Conservation (phyloP, 1,284 basidiomycete species). For the Stereum hirsutum region DNA sequence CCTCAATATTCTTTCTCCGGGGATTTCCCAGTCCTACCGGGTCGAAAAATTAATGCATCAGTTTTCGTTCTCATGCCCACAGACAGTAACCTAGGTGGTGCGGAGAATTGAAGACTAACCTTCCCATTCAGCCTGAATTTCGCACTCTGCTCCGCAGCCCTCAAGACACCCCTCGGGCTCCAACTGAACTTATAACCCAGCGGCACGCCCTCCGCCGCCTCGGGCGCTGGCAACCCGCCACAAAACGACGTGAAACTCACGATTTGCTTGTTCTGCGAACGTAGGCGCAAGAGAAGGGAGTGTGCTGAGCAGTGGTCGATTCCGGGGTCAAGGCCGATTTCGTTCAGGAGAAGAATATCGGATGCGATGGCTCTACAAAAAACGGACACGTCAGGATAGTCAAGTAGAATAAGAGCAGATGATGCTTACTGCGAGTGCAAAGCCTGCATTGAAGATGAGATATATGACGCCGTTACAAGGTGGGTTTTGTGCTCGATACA, state of each 20-base stretch:
- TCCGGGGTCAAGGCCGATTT: conserved; percentile 94
- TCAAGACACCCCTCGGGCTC: conserved; percentile 85
- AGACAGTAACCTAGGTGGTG: neutral
- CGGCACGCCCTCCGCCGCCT: conserved; percentile 48
- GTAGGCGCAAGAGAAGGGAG: conserved; percentile 56
- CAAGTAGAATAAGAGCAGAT: neutral
- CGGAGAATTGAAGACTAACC: conserved; percentile 26
- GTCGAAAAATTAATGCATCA: too few relatives aligned
- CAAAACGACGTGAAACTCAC: conserved; percentile 89
- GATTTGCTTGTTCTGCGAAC: conserved; percentile 52
- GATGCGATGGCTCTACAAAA: conserved; percentile 50
- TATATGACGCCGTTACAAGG: conserved; percentile 90
- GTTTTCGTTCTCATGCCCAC: neutral
- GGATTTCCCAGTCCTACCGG: conserved; percentile 38
- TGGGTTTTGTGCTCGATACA: conserved; percentile 74
- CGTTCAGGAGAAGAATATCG: conserved; percentile 78
- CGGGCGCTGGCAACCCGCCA: conserved; percentile 85
- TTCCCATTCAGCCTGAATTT: conserved; percentile 54
- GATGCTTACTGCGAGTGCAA: conserved; percentile 53
- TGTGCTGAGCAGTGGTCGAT: conserved; percentile 92
- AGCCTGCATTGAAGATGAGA: conserved; percentile 71
- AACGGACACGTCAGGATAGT: neutral
- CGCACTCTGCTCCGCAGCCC: conserved; percentile 76
- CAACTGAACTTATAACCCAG: conserved; percentile 94
- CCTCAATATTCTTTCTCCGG: conserved; percentile 45